A percentile compares a stretch with the other conserved stretches of the same genome.
Conservation (phyloP, 1,284 basidiomycete species). For the Cryptococcus amylolentus region DNA sequence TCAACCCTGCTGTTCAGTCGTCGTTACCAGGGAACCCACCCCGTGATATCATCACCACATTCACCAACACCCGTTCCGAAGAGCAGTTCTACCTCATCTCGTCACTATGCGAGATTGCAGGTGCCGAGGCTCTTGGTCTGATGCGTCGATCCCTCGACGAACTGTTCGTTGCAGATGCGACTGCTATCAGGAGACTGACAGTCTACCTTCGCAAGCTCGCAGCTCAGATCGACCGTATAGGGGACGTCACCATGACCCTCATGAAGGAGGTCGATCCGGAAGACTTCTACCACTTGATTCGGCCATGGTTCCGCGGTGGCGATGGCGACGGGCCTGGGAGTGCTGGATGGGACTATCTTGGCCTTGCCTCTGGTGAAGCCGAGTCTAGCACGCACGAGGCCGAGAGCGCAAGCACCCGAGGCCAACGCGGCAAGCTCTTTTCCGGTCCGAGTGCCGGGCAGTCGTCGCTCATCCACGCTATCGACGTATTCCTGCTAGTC, state of each 20-base stretch:
- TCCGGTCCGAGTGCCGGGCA: constrained; percentile 90
- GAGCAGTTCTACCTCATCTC: constrained; percentile 86
- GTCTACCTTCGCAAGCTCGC: constrained; percentile 67
- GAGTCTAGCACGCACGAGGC: constrained; percentile 18
- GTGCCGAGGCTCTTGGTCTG: constrained; percentile 75
- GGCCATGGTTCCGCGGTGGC: constrained; percentile 89
- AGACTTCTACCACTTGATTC: constrained; percentile 76
- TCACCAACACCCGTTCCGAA: constrained; percentile 81
- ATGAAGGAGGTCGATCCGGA: constrained; percentile 71
- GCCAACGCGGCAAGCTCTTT: constrained; percentile 54
- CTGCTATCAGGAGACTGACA: constrained; percentile 70
- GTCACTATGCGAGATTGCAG: constrained; percentile 85
- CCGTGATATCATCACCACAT: constrained; percentile 59
- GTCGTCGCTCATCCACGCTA: constrained; percentile 79
- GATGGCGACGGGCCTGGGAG: constrained; percentile 62
- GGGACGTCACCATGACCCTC: constrained; percentile 62
- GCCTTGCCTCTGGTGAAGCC: constrained; percentile 59
- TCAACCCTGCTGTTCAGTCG: constrained; percentile 57
- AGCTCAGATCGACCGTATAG: constrained; percentile 64
- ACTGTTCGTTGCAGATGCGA: constrained; percentile 77
- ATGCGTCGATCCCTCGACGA: constrained; percentile 91
- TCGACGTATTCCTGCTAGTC: constrained; percentile 85
- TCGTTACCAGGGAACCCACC: constrained; percentile 54
- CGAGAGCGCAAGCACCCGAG: constrained; percentile 10
- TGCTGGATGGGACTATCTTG: constrained; percentile 76